Evolutionary conservation across 2,329 filamentous ascomycete species (phyloP), one percentile per base, ranked within the genome.

Genomic region (Plenodomus biglobosus): DNA sequence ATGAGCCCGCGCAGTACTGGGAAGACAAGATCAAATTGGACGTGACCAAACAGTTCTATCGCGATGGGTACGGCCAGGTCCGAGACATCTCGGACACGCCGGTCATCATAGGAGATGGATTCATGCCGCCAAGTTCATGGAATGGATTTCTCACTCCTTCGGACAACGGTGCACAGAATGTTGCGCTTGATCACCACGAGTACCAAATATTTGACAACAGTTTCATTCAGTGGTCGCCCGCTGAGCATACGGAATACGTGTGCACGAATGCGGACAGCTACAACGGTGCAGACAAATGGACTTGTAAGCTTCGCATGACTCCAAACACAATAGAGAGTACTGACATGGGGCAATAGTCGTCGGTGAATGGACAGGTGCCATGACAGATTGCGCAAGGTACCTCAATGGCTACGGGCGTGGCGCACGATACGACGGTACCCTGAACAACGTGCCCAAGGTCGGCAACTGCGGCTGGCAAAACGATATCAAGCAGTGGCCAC

Each of bases 311-410:
- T 3, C 19, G 11, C 15, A 8, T 10, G 4, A 11, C 8, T 13
- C n/a, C 17, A 2, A 8, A 30, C 8, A 6, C 1, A 3, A 36
- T 17, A 1, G n/a, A 3, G 3, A 16, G 4, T 16, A 32, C 52
- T 54, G 21, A 54, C 42, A 32, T 30, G 10, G 13, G 27, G 8
- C 20, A 32, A 36, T 42, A n/a, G 74, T 87, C 45, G 79, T 86
- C 4, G 85, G 85, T 36, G 85, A 88, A 66, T 88, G 85, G 85
- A 82, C 80, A 1, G 85, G 78, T 18, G 85, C 84, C 13, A 80
- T 86, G 77, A 87, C 85, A 2, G 81, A 84, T 61, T 81, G 80
- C 57, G 78, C 80, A 10, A 67, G 67, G 24, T 74, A 72, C 36
- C 72, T 79, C 40, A 79, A 79, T 50, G 83, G 85, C 35, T 80